Percentiles rank a stretch among this genome's conserved stretches.
phyloP scores from a whole-genome alignment of 179 eudicot genomes.

The Sideroxylon spinosum region DNA sequence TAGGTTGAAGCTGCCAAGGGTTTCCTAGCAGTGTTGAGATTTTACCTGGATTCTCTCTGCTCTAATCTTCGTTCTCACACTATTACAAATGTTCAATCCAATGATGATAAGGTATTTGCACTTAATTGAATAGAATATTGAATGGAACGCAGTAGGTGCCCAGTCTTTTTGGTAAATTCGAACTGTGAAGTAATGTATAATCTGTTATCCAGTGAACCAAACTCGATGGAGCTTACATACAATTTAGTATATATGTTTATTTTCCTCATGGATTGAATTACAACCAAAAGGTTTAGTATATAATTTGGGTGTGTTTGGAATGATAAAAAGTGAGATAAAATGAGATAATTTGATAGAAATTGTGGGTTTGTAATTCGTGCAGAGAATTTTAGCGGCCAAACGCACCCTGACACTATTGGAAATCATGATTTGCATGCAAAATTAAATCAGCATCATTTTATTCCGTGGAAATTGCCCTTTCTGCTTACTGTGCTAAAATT shows the following conservation, averaged over 20 bases:
- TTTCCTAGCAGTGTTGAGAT: constrained; percentile 58
- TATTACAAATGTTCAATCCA: constrained; percentile 90
- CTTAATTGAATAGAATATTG: constrained; percentile 7
- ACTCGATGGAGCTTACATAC: neutral
- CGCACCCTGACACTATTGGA: neutral
- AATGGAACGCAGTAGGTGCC: neutral
- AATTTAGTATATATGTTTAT: neutral
- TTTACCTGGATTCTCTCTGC: constrained; percentile 79
- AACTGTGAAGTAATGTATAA: no score
- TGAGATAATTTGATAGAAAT: no score
- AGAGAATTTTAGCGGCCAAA: no score
- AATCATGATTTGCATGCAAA: neutral
- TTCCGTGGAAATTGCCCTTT: neutral
- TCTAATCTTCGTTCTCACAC: constrained; percentile 91
- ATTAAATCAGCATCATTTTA: neutral
- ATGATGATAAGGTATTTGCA: constrained; percentile 80
- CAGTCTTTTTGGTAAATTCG: neutral
- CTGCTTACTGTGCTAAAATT: neutral
- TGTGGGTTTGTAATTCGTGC: no score
- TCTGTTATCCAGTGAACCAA: neutral
- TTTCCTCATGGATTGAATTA: neutral
- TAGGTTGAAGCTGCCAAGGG: constrained; percentile 88
- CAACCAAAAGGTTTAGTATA: neutral
- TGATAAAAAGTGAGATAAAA: no score
- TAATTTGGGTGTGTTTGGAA: no score